A percentile compares a stretch with the other conserved stretches of the same genome.
These are phyloP conservation scores for Platanthera guangdongensis DNA, from an alignment of 106 monocot species.

Conservation along the genomic window DNA sequence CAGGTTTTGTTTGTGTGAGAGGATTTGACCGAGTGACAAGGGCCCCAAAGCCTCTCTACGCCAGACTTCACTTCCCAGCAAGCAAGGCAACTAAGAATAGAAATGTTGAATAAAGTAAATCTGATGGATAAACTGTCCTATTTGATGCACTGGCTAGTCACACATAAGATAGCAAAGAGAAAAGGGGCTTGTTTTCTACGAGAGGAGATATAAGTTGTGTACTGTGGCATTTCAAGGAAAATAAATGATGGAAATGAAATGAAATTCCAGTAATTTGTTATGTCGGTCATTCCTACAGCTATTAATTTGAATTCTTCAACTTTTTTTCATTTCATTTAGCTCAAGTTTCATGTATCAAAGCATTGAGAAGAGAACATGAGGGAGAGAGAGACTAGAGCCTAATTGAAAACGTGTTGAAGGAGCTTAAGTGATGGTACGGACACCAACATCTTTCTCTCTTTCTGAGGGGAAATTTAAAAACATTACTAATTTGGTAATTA, in stretches of 20 bases:
- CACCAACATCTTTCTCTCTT: neutral
- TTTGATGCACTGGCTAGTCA: neutral
- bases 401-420: neutral
- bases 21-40: conserved; percentile 20
- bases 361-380: neutral
- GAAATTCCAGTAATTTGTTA: neutral
- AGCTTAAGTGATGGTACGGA: neutral
- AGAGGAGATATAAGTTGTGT: neutral
- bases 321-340: neutral
- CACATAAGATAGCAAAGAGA: neutral
- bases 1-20: conserved; percentile 31
- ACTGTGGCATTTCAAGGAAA: neutral
- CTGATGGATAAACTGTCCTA: neutral
- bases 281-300: neutral
- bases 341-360: neutral
- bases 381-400: too few species aligned
- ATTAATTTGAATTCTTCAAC: neutral
- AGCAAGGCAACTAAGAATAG: conserved; percentile 18
- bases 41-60: conserved; percentile 26
- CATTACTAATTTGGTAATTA: neutral
- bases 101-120: neutral
- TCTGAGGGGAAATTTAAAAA: neutral
- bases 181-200: neutral
- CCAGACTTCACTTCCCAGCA: conserved; percentile 24
- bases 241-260: neutral